Evolutionary conservation across 2,329 filamentous ascomycete genomes (phyloP).

Genomic region (Trichoderma sp.): DNA sequence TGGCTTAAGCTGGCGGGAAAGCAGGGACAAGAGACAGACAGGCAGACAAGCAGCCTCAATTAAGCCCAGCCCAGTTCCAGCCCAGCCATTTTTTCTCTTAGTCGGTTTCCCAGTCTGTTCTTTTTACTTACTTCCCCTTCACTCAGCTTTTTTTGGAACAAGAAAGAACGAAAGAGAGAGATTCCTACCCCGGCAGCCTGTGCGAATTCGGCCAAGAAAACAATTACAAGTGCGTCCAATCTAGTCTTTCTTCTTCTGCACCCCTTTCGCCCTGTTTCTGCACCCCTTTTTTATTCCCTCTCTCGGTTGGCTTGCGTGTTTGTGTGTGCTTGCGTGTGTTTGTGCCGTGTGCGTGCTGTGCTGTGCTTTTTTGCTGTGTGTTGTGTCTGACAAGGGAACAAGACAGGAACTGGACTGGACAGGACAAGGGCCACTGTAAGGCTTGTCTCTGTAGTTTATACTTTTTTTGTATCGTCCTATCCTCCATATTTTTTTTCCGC

Average conservation of each 20-base stretch:
- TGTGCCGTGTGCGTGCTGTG: background rate
- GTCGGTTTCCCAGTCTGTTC: background rate
- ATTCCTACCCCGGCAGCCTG: background rate
- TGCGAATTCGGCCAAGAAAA: background rate
- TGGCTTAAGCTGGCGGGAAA: background rate
- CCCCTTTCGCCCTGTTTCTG: background rate
- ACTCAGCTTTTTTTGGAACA: background rate
- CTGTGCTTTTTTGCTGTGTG: background rate
- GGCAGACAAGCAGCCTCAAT: background rate
- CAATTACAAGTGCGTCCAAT: background rate
- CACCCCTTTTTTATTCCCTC: background rate
- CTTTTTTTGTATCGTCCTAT: conserved; percentile 8
- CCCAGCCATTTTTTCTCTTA: background rate
- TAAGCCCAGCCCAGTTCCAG: too few species aligned
- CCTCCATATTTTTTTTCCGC: background rate
- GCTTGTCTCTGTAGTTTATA: background rate
- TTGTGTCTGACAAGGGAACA: background rate
- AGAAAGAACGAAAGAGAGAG: background rate
- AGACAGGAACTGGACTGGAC: background rate
- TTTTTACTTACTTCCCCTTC: background rate
- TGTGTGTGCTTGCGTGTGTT: background rate
- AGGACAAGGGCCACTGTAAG: background rate
- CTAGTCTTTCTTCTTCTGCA: background rate
- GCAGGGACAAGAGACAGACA: background rate
- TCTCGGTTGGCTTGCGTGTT: background rate